These are phyloP conservation scores for Bullera alba DNA, from an alignment of 768 basidiomycete species.

Conservation along the genomic window DNA sequence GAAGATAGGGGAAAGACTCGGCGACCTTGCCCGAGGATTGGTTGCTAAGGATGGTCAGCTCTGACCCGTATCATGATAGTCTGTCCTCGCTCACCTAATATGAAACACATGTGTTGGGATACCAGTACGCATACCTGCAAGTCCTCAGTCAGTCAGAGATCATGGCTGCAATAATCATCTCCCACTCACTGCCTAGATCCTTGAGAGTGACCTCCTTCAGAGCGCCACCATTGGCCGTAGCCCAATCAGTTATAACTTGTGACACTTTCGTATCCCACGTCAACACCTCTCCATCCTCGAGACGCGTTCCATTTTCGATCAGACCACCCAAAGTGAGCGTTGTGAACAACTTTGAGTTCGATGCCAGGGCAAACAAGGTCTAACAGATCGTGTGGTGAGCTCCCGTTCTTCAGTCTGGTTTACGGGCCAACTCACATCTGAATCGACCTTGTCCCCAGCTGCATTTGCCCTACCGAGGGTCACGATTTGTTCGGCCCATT, in stretches of 20 bases:
- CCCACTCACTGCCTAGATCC: constrained; percentile 16
- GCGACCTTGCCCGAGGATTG: neutral
- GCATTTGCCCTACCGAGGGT: no score
- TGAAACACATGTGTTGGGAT: constrained; percentile 17
- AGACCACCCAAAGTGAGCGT: constrained; percentile 15
- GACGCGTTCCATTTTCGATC: constrained; percentile 9
- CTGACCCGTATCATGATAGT: neutral
- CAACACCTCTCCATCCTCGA: constrained; percentile 1
- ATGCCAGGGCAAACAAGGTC: constrained; percentile 23
- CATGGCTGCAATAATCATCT: neutral
- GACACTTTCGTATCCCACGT: constrained; percentile 11
- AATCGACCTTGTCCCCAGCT: no score
- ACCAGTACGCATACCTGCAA: constrained; percentile 15
- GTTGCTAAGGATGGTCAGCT: no score
- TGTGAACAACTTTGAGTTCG: constrained; percentile 31
- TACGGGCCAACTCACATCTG: no score
- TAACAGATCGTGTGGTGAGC: constrained; percentile 11
- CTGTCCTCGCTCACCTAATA: neutral
- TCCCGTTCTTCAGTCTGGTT: neutral
- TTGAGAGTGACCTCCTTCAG: constrained; percentile 3
- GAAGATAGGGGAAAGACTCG: neutral
- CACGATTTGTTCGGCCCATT: no score
- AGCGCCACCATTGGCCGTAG: constrained; percentile 7
- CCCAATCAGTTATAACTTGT: constrained; percentile 13
- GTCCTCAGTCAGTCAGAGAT: neutral